These are phyloP conservation scores for Silene noctiflora DNA, from an alignment of 179 eudicot species.

Conservation along the genomic window DNA sequence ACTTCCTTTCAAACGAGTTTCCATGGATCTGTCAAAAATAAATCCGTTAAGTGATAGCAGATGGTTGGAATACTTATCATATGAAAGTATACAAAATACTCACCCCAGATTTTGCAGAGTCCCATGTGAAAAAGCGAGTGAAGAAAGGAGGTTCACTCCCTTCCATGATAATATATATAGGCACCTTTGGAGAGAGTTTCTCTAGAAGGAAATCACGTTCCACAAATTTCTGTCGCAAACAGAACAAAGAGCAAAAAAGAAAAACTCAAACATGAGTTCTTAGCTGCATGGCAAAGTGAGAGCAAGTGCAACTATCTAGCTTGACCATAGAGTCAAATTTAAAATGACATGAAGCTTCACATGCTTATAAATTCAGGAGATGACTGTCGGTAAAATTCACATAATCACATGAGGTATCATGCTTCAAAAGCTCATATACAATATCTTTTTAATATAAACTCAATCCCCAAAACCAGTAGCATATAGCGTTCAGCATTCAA, in stretches of 20 bases:
- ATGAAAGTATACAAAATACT: slow-evolving; percentile 24
- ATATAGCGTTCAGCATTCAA: no score
- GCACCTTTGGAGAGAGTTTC: slow-evolving; percentile 64
- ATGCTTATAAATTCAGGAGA: neutral
- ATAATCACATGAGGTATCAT: no score
- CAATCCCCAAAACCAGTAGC: no score
- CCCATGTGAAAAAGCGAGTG: slow-evolving; percentile 93
- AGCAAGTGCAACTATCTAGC: neutral
- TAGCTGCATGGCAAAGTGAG: no score
- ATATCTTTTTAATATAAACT: no score
- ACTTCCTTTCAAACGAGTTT: slow-evolving; percentile 84
- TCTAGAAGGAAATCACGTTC: slow-evolving; percentile 74
- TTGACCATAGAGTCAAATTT: neutral
- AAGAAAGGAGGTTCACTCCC: slow-evolving; percentile 89
- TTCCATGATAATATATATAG: slow-evolving; percentile 71
- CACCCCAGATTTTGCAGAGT: slow-evolving; percentile 68
- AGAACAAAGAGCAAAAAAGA: neutral
- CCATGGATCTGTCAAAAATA: slow-evolving; percentile 70
- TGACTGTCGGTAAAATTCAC: no score
- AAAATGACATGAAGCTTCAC: neutral
- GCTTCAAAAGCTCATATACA: no score
- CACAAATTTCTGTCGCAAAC: slow-evolving; percentile 69
- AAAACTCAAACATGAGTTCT: no score
- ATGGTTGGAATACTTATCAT: neutral
- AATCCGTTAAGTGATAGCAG: slow-evolving; percentile 8